Base-by-base conservation (phyloP, 805 yeast genomes). In the Suhomyces kilbournensis region DNA sequence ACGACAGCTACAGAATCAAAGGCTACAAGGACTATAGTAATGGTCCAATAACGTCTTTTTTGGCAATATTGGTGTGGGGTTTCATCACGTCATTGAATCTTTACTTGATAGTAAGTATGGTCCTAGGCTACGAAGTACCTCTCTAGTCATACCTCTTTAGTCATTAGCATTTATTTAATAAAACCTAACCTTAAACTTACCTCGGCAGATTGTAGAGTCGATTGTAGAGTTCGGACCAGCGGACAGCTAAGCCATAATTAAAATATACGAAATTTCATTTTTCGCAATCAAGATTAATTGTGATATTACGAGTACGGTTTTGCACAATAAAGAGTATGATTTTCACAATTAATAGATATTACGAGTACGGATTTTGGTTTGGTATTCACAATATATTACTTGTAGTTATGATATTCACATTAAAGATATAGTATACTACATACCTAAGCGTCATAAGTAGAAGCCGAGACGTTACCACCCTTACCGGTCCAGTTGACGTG, bases 401-500 rank as follows among this genome's bases (percentile, higher is more conserved):
- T 28, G 32, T 12, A 28, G 32, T 10, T 28, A 28, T 28, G n/a
- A 28, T 28, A 12, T 15, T 22, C 46, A 25, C 14, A 44, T 44
- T 26, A 28, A 17, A 26, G n/a, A 15, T 46, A 26, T 12, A 20
- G 19, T 25, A 42, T 15, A 28, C 19, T 26, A 45, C 20, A 15
- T 17, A 46, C 46, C 75, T 82, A 93, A 76, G 97, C 98, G 67
- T 86, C 86, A 78, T 93, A 93, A 65, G 96, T 90, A 47, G 96
- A 79, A 58, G 99, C 97, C 64, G 97, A 88, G 62, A 92, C 89
- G 77, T 94, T 86, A 81, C 99, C 99, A 78, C 99, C 98, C 68
- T 84, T 85, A 75, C 98, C 98, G 62, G 98, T 93, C 99, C 99
- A 93, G 94, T 93, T 93, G 70, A 94, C 82, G 80, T 93, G 99